Evolutionary conservation across 2,329 filamentous ascomycete species (phyloP), one percentile per base, ranked within the genome.

Genomic region (Colletotrichum destructivum): DNA sequence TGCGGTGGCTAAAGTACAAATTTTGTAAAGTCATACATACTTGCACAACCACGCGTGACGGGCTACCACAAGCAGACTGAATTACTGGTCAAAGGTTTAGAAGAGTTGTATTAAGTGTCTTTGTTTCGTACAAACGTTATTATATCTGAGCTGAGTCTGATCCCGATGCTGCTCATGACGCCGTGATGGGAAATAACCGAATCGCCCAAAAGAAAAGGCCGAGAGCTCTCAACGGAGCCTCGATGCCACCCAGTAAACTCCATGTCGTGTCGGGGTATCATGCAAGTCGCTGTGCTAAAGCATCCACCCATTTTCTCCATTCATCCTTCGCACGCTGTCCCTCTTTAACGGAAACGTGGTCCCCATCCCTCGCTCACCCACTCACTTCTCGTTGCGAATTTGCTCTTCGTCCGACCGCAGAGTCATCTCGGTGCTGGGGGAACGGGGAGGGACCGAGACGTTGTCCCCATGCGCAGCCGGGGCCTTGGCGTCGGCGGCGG

Each of bases 391-490:
- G 31, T 38, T 35, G 12, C 52, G 55, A 18, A 44, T 16, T 15
- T 72, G 54, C 42, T 64, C 65, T 56, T 70, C 67, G 2, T 69
- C 59, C 2, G 69, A 64, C 12, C 47, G 59, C 21, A 69, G 31
- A 2, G 65, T 71, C n/a, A 54, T 11, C 35, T 72, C 69, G 2
- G 65, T 63, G 54, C 69, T 72, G 16, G 38, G 6, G 11, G 69
- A 63, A 1, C 54, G 59, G 7, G 52, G 59, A 7, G 59, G 12
- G 7, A 49, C 49, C 2, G 54, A 52, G 12, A 18, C 23, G 4
- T 46, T 68, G 40, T 21, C 49, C n/a, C 26, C 18, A 1, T 38
- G 44, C 3, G 21, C 38, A 7, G 38, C 38, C 11, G 47, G 21
- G 6, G 40, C 13, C 23, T 60, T 55, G 40, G 40, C 54, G 23